phyloP scores from a whole-genome alignment of 441 rosid species.

The Pelargonium australe region DNA sequence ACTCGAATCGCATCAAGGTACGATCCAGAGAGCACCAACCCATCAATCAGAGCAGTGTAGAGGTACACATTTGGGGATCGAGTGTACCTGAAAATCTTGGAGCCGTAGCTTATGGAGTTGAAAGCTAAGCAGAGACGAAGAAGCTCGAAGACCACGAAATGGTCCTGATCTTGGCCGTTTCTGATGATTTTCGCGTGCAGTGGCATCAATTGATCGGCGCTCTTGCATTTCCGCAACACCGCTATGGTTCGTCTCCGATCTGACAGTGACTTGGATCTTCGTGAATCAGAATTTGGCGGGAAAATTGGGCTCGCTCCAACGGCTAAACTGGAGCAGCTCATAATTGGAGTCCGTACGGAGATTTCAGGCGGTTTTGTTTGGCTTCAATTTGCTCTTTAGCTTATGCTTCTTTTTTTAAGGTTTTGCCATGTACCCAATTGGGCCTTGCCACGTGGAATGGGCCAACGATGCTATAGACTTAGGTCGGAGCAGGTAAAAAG shows the following conservation, averaged over 20 bases:
- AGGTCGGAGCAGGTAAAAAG: too few relatives aligned
- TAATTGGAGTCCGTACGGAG: neutral
- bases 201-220: conserved; percentile 24
- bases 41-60: conserved; percentile 55
- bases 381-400: too few relatives aligned
- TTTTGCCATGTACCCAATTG: too few relatives aligned
- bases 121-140: conserved; percentile 42
- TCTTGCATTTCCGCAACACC: conserved; percentile 29
- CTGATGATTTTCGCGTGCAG: conserved; percentile 42
- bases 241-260: conserved; percentile 22
- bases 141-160: conserved; percentile 47
- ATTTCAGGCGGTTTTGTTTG: too few relatives aligned
- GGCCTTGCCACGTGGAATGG: too few relatives aligned
- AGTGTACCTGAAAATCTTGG: conserved; percentile 35
- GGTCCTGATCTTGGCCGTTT: conserved; percentile 36
- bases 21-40: conserved; percentile 36
- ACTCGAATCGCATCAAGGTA: conserved; percentile 34
- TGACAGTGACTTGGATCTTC: neutral
- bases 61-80: conserved; percentile 45
- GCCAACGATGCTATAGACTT: too few relatives aligned
- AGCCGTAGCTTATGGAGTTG: conserved; percentile 39
- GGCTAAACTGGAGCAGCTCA: conserved; percentile 18
- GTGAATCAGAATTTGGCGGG: conserved; percentile 11
- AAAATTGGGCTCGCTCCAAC: conserved; percentile 14
- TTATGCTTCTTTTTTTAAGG: too few relatives aligned